Evolutionary conservation across 768 basidiomycete genomes (phyloP).

Genomic region (Boletus subparvulus): DNA sequence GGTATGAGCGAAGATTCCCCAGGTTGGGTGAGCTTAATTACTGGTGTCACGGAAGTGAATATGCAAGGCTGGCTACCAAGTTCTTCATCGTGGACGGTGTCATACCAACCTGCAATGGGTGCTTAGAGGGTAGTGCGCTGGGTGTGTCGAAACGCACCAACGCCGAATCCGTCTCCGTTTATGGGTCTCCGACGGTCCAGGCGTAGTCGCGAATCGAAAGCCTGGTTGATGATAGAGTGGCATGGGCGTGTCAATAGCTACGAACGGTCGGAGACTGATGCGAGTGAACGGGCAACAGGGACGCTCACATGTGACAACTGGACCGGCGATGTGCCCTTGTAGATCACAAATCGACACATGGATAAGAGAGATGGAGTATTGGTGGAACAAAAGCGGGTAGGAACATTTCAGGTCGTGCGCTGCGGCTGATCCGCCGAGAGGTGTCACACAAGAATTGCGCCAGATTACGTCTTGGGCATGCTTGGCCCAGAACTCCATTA

Average conservation of each 20-base stretch:
- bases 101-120: constrained; percentile 79
- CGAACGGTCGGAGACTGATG: constrained; percentile 2
- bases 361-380: neutral
- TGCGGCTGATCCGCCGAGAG: no score
- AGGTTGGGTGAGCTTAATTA: constrained; percentile 34
- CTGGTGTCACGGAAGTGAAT: constrained; percentile 93
- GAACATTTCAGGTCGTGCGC: neutral
- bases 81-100: constrained; percentile 79
- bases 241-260: constrained; percentile 90
- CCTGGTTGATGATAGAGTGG: constrained; percentile 97
- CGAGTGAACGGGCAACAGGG: neutral
- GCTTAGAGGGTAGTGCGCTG: neutral
- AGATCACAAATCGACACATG: constrained; percentile 92
- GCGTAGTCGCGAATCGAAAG: constrained; percentile 90
- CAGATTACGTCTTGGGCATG: constrained; percentile 22
- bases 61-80: constrained; percentile 88
- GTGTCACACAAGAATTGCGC: constrained; percentile 12
- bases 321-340: constrained; percentile 93
- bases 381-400: neutral
- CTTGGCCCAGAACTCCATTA: neutral
- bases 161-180: constrained; percentile 95
- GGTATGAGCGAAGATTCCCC: constrained; percentile 8
- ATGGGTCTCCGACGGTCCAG: constrained; percentile 81
- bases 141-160: constrained; percentile 54
- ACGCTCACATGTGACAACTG: constrained; percentile 77